phyloP scores from a whole-genome alignment of 805 yeast genomes.

The Starmerella etchellsii region DNA sequence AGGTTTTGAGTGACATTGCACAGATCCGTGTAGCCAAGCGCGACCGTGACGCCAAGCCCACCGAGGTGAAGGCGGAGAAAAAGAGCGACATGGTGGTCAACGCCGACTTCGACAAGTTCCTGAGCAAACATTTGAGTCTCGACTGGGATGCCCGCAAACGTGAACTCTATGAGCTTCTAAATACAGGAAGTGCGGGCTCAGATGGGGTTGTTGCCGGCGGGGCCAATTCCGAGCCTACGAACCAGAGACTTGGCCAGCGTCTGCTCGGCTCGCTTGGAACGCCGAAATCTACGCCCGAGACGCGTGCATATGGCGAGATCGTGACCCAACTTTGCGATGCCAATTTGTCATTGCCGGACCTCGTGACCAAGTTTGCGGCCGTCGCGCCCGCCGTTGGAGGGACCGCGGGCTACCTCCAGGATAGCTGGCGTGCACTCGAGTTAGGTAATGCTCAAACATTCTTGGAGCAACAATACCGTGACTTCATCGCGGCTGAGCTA shows the following conservation, averaged over 20 bases:
- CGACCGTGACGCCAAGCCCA: neutral
- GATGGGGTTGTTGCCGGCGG: neutral
- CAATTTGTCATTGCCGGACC: constrained; percentile 11
- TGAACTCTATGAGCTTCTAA: constrained; percentile 60
- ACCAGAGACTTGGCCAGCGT: neutral
- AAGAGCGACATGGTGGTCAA: constrained; percentile 51
- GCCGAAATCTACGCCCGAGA: constrained; percentile 10
- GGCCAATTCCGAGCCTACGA: neutral
- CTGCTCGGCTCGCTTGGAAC: neutral
- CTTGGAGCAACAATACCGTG: constrained; percentile 67
- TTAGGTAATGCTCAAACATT: constrained; percentile 24
- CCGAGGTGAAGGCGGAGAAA: neutral
- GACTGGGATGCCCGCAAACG: constrained; percentile 78
- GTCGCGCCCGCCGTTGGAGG: neutral
- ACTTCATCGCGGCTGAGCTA: constrained; percentile 54
- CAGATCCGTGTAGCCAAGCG: constrained; percentile 9
- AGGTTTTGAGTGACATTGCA: constrained; percentile 46
- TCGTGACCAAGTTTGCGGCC: constrained; percentile 10
- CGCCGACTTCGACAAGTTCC: constrained; percentile 71
- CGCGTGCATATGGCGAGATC: constrained; percentile 13
- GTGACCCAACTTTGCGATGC: constrained; percentile 12
- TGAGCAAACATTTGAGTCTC: constrained; percentile 55
- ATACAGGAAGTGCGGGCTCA: constrained; percentile 27
- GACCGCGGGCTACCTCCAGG: constrained; percentile 7
- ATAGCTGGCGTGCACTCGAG: constrained; percentile 18